Evolutionary conservation across 2,329 filamentous ascomycete species (phyloP).

Genomic region (Sordariomycetes sp.): DNA sequence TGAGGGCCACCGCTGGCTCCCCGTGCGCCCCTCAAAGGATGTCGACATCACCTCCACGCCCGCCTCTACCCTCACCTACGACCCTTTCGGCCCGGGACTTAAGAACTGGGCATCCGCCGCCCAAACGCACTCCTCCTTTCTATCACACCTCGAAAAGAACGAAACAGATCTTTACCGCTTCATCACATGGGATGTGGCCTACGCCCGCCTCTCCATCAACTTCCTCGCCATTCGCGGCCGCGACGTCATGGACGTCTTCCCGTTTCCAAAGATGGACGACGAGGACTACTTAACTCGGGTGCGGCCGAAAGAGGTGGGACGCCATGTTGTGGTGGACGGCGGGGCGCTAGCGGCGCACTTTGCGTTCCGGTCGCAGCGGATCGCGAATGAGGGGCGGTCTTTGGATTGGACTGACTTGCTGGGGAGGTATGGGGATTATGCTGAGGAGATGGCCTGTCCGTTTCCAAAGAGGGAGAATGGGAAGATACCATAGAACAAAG

Average conservation of each 20-base stretch:
- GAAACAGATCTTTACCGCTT: conserved; percentile 36
- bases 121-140: conserved; percentile 34
- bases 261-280: conserved; percentile 25
- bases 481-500: not conserved
- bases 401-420: conserved; percentile 34
- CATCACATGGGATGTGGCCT: conserved; percentile 34
- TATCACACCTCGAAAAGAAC: conserved; percentile 37
- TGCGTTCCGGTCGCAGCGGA: conserved; percentile 29
- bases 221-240: conserved; percentile 42
- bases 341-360: conserved; percentile 43
- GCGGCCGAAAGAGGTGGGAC: conserved; percentile 24
- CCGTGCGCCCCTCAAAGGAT: conserved; percentile 24
- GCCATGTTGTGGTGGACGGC: conserved; percentile 39
- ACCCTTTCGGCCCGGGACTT: conserved; percentile 30
- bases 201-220: conserved; percentile 39
- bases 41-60: conserved; percentile 15
- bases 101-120: conserved; percentile 38
- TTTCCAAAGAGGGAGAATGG: conserved; percentile 1
- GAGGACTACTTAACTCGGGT: conserved; percentile 32
- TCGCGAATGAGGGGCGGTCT: conserved; percentile 20
- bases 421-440: conserved; percentile 40
- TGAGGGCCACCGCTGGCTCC: conserved; percentile 39
- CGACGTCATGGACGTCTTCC: conserved; percentile 38
- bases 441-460: conserved; percentile 21
- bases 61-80: conserved; percentile 34